These are phyloP conservation scores for Penicillium ochrochloron DNA, from an alignment of 495 filamentous ascomycete genomes.

Conservation along the genomic window DNA sequence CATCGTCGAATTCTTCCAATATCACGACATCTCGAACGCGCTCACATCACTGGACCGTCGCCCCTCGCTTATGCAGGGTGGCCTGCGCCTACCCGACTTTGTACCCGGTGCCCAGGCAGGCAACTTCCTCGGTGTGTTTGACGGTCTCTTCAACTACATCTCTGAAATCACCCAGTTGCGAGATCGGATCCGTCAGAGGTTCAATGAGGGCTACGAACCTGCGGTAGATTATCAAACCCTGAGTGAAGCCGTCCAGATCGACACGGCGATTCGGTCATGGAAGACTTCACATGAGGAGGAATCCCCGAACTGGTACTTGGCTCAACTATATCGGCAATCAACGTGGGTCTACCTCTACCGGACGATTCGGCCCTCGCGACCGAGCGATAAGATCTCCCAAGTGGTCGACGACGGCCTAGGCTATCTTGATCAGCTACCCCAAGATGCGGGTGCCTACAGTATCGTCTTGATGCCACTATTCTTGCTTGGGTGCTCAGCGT, in stretches of 20 bases:
- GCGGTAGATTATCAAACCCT: slow-evolving; percentile 76
- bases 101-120: slow-evolving; percentile 77
- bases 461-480: slow-evolving; percentile 89
- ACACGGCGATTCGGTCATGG: slow-evolving; percentile 77
- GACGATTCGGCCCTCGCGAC: slow-evolving; percentile 76
- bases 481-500: slow-evolving; percentile 85
- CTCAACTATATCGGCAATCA: slow-evolving; percentile 84
- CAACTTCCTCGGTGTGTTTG: slow-evolving; percentile 81
- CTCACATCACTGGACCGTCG: slow-evolving; percentile 69
- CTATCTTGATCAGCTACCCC: slow-evolving; percentile 65
- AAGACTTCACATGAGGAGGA: slow-evolving; percentile 69
- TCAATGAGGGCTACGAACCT: slow-evolving; percentile 64
- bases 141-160: slow-evolving; percentile 81
- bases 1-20: slow-evolving; percentile 91
- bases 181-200: slow-evolving; percentile 72
- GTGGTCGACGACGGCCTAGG: slow-evolving; percentile 80
- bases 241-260: slow-evolving; percentile 76
- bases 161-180: slow-evolving; percentile 80
- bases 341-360: slow-evolving; percentile 90
- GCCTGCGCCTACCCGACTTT: slow-evolving; percentile 67
- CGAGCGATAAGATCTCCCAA: slow-evolving; percentile 67
- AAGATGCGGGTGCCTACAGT: slow-evolving; percentile 68
- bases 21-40: slow-evolving; percentile 83
- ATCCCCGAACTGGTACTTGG: slow-evolving; percentile 74
- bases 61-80: slow-evolving; percentile 59